Evolutionary conservation across 2,329 filamentous ascomycete species (phyloP).

Genomic region (Alternaria viburni): DNA sequence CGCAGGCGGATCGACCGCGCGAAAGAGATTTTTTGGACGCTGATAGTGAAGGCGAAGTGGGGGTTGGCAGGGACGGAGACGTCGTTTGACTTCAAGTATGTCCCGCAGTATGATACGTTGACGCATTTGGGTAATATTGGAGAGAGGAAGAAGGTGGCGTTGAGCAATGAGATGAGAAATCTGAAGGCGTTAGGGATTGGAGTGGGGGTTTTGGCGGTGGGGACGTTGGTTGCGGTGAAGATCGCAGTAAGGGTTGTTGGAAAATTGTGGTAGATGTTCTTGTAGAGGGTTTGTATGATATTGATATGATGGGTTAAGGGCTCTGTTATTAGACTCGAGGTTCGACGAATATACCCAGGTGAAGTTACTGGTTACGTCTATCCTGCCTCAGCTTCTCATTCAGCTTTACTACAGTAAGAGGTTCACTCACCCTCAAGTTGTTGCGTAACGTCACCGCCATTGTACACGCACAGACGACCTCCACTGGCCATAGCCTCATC

Average conservation of each 20-base stretch:
- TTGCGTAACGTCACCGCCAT: neutral
- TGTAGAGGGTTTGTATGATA: neutral
- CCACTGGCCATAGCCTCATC: neutral
- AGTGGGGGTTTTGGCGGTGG: slow-evolving; percentile 33
- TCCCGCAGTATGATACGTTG: slow-evolving; percentile 62
- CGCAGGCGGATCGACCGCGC: slow-evolving; percentile 59
- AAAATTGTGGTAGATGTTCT: slow-evolving; percentile 22
- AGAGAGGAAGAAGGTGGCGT: slow-evolving; percentile 47
- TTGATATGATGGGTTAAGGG: neutral
- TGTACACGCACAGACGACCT: neutral
- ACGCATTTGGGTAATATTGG: slow-evolving; percentile 56
- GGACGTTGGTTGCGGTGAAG: slow-evolving; percentile 34
- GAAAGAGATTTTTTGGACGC: slow-evolving; percentile 61
- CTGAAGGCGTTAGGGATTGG: slow-evolving; percentile 55
- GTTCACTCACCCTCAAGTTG: neutral
- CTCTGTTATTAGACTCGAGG: too few relatives aligned
- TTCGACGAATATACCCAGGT: neutral
- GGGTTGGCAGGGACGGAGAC: slow-evolving; percentile 67
- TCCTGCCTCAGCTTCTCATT: neutral
- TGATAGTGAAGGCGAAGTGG: slow-evolving; percentile 68
- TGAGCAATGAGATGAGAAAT: slow-evolving; percentile 56
- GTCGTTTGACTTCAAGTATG: slow-evolving; percentile 74
- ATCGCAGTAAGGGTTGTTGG: slow-evolving; percentile 25
- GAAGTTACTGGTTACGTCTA: neutral
- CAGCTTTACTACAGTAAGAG: neutral